Conservation (phyloP, 768 basidiomycete genomes). For the Mycena indigotica region DNA sequence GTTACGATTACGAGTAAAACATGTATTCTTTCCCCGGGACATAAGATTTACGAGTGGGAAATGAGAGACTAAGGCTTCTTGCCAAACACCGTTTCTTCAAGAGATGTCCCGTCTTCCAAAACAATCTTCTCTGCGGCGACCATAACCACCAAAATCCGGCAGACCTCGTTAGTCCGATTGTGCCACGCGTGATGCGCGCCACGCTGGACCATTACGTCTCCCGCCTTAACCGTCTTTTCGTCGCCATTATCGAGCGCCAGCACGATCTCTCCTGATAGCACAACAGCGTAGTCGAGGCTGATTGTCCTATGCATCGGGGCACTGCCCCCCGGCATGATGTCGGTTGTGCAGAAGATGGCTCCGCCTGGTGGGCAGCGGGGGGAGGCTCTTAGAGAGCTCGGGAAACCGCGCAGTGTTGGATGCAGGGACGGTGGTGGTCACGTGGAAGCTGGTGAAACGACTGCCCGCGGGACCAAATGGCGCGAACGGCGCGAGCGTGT, state of each 20-base stretch:
- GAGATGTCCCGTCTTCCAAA: neutral
- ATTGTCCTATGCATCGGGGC: conserved; percentile 21
- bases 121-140: neutral
- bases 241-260: conserved; percentile 11
- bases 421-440: conserved; percentile 10
- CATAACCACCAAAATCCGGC: conserved; percentile 2
- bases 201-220: conserved; percentile 10
- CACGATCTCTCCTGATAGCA: conserved; percentile 19
- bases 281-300: conserved; percentile 19
- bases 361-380: conserved; percentile 15
- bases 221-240: conserved; percentile 4
- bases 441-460: conserved; percentile 14
- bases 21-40: too few species aligned
- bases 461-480: conserved; percentile 10
- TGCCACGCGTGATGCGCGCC: conserved; percentile 9
- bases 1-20: too few species aligned
- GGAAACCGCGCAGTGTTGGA: conserved; percentile 17
- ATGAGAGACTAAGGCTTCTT: conserved; percentile 1
- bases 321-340: conserved; percentile 12
- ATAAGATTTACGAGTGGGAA: too few species aligned
- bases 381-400: conserved; percentile 4
- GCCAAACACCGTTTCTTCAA: neutral
- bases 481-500: conserved; percentile 7
- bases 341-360: conserved; percentile 16
- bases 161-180: conserved; percentile 7